Percentiles rank a stretch among this genome's conserved stretches.
Conservation (phyloP, 2,329 filamentous ascomycete genomes). For the Aspergillus tanneri region DNA sequence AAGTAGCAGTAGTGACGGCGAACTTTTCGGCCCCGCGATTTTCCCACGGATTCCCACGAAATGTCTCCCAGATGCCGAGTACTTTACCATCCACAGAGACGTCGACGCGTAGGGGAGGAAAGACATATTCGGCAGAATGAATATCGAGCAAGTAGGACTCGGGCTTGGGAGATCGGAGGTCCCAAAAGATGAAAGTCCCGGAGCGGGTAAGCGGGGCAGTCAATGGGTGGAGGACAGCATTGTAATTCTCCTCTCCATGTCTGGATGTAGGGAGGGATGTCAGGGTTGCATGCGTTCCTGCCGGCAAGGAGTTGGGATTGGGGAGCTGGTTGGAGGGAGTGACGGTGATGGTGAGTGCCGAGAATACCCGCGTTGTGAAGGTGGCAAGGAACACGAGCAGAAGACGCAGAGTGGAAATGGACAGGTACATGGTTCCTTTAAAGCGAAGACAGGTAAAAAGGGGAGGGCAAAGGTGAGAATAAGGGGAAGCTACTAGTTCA, state of each 20-base stretch:
- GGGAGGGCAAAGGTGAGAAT: too few species aligned
- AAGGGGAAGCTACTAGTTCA: too few species aligned
- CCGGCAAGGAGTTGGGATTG: constrained; percentile 43
- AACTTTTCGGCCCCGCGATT: constrained; percentile 66
- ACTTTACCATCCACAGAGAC: constrained; percentile 45
- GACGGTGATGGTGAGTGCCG: constrained; percentile 40
- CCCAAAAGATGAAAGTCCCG: constrained; percentile 73
- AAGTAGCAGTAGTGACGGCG: constrained; percentile 29
- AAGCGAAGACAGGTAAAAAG: too few species aligned
- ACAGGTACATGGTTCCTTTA: constrained; percentile 19
- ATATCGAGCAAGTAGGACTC: constrained; percentile 78
- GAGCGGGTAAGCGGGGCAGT: constrained; percentile 64
- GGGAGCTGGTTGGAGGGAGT: constrained; percentile 45
- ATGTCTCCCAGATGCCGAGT: constrained; percentile 77
- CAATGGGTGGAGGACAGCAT: constrained; percentile 48
- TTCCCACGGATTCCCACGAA: constrained; percentile 82
- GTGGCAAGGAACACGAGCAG: constrained; percentile 22
- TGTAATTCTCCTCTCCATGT: constrained; percentile 27
- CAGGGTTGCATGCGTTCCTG: constrained; percentile 55
- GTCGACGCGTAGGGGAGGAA: constrained; percentile 79
- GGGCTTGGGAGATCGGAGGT: constrained; percentile 53
- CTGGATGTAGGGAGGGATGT: constrained; percentile 39
- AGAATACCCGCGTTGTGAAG: constrained; percentile 19
- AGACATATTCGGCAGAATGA: constrained; percentile 70
- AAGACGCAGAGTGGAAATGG: constrained; percentile 7